phyloP scores from a whole-genome alignment of 805 yeast species.

The Sugiyamaella mastotermitis region DNA sequence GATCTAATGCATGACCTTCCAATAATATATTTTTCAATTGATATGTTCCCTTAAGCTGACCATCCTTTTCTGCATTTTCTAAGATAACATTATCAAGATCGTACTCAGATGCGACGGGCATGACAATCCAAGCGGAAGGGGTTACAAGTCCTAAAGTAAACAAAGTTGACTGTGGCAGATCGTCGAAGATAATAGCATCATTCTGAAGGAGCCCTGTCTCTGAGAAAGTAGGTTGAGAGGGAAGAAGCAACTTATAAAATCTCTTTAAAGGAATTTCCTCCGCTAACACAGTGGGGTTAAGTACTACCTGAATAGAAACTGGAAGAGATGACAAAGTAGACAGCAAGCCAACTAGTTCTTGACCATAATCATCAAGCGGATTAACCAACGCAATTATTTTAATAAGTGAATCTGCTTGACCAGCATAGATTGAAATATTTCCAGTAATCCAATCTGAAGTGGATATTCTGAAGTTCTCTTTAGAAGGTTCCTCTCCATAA shows the following conservation, averaged over 20 bases:
- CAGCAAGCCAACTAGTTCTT: slow-evolving; percentile 46
- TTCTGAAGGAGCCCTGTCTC: slow-evolving; percentile 25
- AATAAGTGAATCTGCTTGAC: slow-evolving; percentile 32
- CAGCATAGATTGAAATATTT: slow-evolving; percentile 40
- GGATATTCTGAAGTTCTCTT: slow-evolving; percentile 20
- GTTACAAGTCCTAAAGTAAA: slow-evolving; percentile 52
- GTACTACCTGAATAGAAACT: slow-evolving; percentile 45
- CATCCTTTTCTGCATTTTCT: slow-evolving; percentile 30
- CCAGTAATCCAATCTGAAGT: slow-evolving; percentile 19
- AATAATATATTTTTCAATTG: slow-evolving; percentile 50
- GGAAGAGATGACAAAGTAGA: slow-evolving; percentile 37
- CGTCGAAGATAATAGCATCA: slow-evolving; percentile 33
- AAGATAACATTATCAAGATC: slow-evolving; percentile 62
- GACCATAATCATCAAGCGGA: slow-evolving; percentile 68
- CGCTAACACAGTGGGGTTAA: slow-evolving; percentile 47
- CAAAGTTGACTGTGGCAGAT: slow-evolving; percentile 47
- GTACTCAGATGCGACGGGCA: slow-evolving; percentile 42
- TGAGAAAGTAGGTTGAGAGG: slow-evolving; percentile 29
- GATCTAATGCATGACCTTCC: slow-evolving; percentile 63
- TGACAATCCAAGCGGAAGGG: slow-evolving; percentile 65
- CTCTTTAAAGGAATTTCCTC: slow-evolving; percentile 47
- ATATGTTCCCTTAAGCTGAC: slow-evolving; percentile 39
- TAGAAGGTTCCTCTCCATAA: too few relatives aligned
- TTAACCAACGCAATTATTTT: slow-evolving; percentile 60
- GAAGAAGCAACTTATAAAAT: slow-evolving; percentile 47